phyloP scores from a whole-genome alignment of 2,329 filamentous ascomycete genomes.

The Rutstroemia sp. region DNA sequence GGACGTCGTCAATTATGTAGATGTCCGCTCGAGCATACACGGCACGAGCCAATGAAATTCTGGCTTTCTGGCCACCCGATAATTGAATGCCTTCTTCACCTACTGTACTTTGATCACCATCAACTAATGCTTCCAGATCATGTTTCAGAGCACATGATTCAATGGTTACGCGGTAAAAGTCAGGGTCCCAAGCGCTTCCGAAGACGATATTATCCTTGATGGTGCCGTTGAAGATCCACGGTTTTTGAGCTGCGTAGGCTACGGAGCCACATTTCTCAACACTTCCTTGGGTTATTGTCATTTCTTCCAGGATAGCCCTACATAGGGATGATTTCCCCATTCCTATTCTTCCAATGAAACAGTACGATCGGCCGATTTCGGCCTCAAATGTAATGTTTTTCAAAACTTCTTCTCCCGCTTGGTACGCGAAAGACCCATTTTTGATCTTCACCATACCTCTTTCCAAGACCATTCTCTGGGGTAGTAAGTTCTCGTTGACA shows the following conservation, averaged over 20 bases:
- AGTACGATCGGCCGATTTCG: too few relatives aligned
- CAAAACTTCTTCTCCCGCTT: too few relatives aligned
- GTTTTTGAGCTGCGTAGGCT: background rate
- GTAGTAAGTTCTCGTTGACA: too few relatives aligned
- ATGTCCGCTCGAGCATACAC: background rate
- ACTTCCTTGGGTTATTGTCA: background rate
- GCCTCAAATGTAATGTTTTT: too few relatives aligned
- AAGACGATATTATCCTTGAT: background rate
- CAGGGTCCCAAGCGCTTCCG: background rate
- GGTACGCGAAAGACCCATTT: too few relatives aligned
- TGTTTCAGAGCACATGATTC: background rate
- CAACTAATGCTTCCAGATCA: background rate
- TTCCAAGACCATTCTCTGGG: too few relatives aligned
- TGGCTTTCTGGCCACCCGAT: background rate
- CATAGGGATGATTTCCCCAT: background rate
- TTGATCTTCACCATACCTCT: too few relatives aligned
- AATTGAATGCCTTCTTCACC: background rate
- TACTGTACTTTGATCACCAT: background rate
- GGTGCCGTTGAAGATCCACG: background rate
- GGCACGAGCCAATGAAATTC: background rate
- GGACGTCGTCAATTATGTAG: background rate
- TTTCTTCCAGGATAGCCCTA: background rate
- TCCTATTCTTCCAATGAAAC: slow-evolving; percentile 30
- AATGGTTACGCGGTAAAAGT: background rate
- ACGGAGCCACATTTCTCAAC: background rate